phyloP scores from a whole-genome alignment of 2,329 filamentous ascomycete species.

The Harringtonia aguacate region DNA sequence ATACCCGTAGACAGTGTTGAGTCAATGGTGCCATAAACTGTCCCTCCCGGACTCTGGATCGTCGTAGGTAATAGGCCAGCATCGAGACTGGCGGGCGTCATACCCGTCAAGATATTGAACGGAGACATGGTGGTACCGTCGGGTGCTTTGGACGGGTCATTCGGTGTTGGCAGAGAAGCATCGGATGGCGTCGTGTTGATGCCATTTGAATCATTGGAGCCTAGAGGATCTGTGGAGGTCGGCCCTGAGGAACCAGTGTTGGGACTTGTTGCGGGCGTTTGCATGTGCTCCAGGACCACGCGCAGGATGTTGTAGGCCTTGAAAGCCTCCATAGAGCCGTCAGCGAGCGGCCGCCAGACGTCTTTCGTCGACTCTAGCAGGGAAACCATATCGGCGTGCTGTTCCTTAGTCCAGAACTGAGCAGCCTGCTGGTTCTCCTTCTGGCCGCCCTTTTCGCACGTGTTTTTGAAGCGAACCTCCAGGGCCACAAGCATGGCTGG shows the following conservation, averaged over 20 bases:
- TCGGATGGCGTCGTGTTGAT: conserved; percentile 1
- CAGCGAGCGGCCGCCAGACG: conserved; percentile 72
- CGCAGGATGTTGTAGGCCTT: conserved; percentile 75
- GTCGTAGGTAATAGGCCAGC: conserved; percentile 15
- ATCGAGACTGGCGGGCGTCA: conserved; percentile 18
- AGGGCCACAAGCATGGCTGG: conserved; percentile 76
- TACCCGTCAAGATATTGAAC: conserved; percentile 30
- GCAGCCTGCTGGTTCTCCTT: conserved; percentile 31
- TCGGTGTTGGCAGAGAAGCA: conserved; percentile 1
- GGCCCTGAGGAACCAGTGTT: background rate
- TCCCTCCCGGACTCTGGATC: conserved; percentile 27
- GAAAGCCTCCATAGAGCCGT: conserved; percentile 78
- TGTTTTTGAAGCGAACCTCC: conserved; percentile 64
- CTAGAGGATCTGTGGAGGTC: background rate
- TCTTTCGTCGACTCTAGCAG: conserved; percentile 60
- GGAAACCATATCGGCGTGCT: conserved; percentile 64
- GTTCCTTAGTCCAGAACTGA: conserved; percentile 45
- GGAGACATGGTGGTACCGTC: conserved; percentile 28
- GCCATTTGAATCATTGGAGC: background rate
- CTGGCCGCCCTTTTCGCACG: conserved; percentile 30
- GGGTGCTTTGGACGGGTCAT: conserved; percentile 20
- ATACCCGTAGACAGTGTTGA: conserved; percentile 19
- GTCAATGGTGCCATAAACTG: conserved; percentile 33
- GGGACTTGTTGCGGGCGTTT: conserved; percentile 12
- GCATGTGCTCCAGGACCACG: conserved; percentile 75